Evolutionary conservation across 805 yeast species (phyloP), one percentile per base, ranked within the genome.

Genomic region (Kuraishia hungarica): DNA sequence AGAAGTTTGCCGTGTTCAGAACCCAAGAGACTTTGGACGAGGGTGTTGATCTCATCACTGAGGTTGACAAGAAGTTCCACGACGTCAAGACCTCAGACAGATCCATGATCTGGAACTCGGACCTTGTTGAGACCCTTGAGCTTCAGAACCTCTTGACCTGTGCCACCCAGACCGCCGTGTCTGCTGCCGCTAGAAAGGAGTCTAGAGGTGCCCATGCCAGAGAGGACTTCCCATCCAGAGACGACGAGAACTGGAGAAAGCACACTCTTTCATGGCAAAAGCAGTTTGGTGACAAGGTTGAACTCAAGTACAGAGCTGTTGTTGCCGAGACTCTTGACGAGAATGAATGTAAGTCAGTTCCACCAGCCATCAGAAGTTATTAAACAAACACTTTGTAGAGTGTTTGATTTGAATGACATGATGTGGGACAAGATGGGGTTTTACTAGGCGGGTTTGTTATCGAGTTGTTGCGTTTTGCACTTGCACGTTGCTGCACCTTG

Each of bases 161-260:
- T 80, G 98, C 98, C 59, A 84, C 86, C 60, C 99, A 94, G 80
- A 92, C 97, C 54, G 98, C 98, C 39, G 77, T 76, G 61, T 82
- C 96, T 59, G 99, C 99, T 53, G 91, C 94, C 59, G 96, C 90
- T 56, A 89, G 99, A 81, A 86, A 80, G 67, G 99, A 93, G 78
- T 91, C 97, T 46, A 89, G 99, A 80, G 99, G 99, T 78, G 98
- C 99, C 52, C 99, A 93, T 70, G 97, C 99, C 57, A 87, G 98
- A 80, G 99, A 93, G 75, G 99, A 93, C 73, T 92, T 74, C 78
- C 97, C 96, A 67, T 85, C 83, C 60, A 90, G 99, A 83, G 97
- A 93, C 70, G 99, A 93, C 72, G 91, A 70, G 55, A 79, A 91
- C 81, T 93, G 99, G 99, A 90, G 89, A 93, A 94, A 93, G 79